Evolutionary conservation across 2,329 filamentous ascomycete genomes (phyloP), one percentile per base, ranked within the genome.

Genomic region (Hymenoscyphus occultus): DNA sequence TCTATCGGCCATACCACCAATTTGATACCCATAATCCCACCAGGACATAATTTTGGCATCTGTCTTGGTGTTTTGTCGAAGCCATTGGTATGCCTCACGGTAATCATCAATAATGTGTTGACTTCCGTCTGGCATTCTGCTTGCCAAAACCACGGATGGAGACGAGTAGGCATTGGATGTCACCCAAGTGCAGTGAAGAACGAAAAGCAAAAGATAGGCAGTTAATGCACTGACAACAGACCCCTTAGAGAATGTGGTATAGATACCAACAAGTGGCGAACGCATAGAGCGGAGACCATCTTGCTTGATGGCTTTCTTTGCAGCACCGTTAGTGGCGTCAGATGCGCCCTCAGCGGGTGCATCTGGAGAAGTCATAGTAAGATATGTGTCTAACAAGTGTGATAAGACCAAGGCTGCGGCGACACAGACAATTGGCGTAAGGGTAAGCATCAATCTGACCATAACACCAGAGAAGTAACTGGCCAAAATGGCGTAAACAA

Each of bases 1-100:
- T 63, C 95, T 87, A 78, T 99, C 95, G 60, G 95, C 95, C 95
- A 99, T 99, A 71, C 95, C 95, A 81, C 95, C 95, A 78, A 99
- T 99, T 81, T 99, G 95, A 82, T 99, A 99, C 70, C 95, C 95
- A 75, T 99, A 99, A 77, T 99, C 95, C 95, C 95, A 99, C 95
- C 95, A 99, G 1, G 93, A 95, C 94, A 98, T 98, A 76, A 99
- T 90, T 85, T 98, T 99, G 76, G 96, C 93, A 73, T 97, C 91
- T 71, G 94, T 86, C 67, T 90, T 85, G 10, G 96, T 99, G 82
- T 99, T 99, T 79, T 99, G 95, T 69, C 95, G 91, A 60, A 99
- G 88, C 95, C 95, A 99, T 81, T 99, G 96, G 81, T 99, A 99
- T 1, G 95, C 95, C 84, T 99, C 95, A 76, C 95, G 90, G 81